These are phyloP conservation scores for Amaranthus palmeri DNA, from an alignment of 148 eudicot species.

Conservation along the genomic window DNA sequence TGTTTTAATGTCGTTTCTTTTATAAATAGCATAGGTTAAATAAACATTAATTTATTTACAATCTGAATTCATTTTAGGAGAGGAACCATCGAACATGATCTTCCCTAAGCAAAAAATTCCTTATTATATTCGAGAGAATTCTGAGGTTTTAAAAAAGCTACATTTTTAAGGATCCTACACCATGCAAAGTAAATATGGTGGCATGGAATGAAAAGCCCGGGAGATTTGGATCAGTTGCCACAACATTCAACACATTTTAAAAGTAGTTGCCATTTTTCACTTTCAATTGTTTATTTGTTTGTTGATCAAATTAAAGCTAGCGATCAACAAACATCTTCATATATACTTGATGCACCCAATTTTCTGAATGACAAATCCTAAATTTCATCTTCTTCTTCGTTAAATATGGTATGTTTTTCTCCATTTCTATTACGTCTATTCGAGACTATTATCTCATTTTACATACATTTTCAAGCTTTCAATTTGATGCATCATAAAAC, in stretches of 20 bases:
- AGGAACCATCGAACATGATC: too few species aligned
- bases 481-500: too few species aligned
- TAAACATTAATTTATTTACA: too few species aligned
- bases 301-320: not conserved
- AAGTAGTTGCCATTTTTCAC: not conserved
- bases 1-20: too few species aligned
- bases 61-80: too few species aligned
- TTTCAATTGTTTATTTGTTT: not conserved
- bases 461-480: too few species aligned
- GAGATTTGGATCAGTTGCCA: constrained; percentile 27
- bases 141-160: not conserved
- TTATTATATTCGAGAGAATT: too few species aligned
- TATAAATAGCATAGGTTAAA: too few species aligned
- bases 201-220: constrained; percentile 14
- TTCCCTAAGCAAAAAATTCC: too few species aligned
- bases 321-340: constrained; percentile 3
- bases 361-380: not conserved
- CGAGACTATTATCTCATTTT: too few species aligned
- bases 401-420: constrained; percentile 13
- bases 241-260: constrained; percentile 16
- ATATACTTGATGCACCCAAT: not conserved
- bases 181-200: not conserved
- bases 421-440: not conserved
- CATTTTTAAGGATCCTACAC: too few species aligned
- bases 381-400: not conserved